Evolutionary conservation across 768 basidiomycete species (phyloP).

Genomic region (Dentipellis sp.): DNA sequence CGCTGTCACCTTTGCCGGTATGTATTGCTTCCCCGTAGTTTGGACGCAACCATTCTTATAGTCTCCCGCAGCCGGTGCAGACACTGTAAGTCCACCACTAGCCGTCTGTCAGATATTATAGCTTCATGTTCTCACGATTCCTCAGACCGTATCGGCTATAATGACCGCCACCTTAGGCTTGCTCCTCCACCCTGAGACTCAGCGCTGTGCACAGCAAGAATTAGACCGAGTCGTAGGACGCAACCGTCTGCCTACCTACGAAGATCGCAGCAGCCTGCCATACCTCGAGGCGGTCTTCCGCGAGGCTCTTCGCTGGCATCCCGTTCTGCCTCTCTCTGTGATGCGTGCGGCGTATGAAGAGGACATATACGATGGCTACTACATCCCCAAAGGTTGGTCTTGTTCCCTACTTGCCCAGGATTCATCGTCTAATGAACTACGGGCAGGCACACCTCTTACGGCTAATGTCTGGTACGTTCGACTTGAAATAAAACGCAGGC

Average conservation of each 20-base stretch:
- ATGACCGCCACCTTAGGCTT: too few relatives aligned
- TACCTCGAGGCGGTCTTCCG: constrained; percentile 7
- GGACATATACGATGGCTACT: constrained; percentile 3
- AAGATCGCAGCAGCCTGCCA: constrained; percentile 3
- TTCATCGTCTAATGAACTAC: neutral
- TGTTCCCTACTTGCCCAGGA: neutral
- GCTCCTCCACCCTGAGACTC: constrained; percentile 4
- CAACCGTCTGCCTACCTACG: constrained; percentile 3
- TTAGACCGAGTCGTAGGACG: constrained; percentile 1
- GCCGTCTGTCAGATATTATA: too few relatives aligned
- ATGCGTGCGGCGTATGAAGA: constrained; percentile 3
- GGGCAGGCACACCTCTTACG: neutral
- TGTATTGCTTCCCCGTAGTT: neutral
- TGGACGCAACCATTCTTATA: neutral
- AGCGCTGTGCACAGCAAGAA: constrained; percentile 5
- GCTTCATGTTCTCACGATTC: too few relatives aligned
- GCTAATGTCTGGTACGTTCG: neutral
- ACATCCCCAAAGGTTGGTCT: constrained; percentile 8
- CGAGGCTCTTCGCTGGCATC: constrained; percentile 2
- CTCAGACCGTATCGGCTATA: too few relatives aligned
- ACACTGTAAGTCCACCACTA: neutral
- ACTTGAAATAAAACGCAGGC: too few relatives aligned
- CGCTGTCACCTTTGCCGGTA: neutral
- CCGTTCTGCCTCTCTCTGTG: constrained; percentile 1
- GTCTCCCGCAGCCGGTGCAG: neutral